Percentiles rank a stretch among this genome's conserved stretches.
Conservation (phyloP, 441 rosid species). For the Eugenia klotzschiana region DNA sequence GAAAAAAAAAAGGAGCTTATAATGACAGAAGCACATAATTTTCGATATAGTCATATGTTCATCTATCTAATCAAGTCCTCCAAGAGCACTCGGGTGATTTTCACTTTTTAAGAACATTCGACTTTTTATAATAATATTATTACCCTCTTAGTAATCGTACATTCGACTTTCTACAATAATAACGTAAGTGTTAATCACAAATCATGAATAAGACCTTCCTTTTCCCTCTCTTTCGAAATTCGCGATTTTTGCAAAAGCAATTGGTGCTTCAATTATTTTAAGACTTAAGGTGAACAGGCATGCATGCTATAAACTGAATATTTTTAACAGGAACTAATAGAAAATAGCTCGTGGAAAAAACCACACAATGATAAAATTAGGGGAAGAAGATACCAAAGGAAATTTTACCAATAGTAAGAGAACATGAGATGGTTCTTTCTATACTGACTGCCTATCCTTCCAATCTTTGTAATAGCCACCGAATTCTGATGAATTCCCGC, state of each 20-base stretch:
- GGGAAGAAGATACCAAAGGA: not conserved
- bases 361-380: not conserved
- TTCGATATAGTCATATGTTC: not conserved
- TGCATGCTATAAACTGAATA: not conserved
- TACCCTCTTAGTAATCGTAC: not conserved
- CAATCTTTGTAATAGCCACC: not conserved
- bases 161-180: not conserved
- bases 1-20: not conserved
- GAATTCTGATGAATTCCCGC: not conserved
- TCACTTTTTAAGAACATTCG: not conserved
- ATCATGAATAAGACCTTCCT: not conserved
- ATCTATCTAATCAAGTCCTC: not conserved
- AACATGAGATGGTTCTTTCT: not conserved
- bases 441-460: not conserved
- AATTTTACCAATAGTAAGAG: not conserved
- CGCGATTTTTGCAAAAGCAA: not conserved
- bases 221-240: not conserved
- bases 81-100: not conserved
- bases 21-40: not conserved
- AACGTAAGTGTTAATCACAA: not conserved
- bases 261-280: not conserved
- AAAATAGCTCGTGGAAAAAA: not conserved
- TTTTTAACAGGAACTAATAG: not conserved
- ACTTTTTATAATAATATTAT: not conserved
- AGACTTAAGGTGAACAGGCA: not conserved